Evolutionary conservation across 2,329 filamentous ascomycete genomes (phyloP), one percentile per base, ranked within the genome.

Genomic region (Aspergillus quadrilineatus): DNA sequence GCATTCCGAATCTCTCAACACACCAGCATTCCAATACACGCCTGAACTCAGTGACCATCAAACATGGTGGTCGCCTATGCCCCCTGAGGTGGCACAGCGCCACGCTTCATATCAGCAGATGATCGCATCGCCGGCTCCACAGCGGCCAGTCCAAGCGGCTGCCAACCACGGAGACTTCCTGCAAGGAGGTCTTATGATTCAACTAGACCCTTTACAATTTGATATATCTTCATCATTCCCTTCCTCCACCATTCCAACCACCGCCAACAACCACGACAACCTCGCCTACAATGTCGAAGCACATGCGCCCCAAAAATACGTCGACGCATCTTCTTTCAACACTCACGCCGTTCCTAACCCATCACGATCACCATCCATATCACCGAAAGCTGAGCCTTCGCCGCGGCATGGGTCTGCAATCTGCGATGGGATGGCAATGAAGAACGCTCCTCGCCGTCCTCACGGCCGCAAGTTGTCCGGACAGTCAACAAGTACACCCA

Each of bases 381-480:
- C 74, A 14, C 75, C 75, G 4, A 68, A 63, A 36, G 55, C 69
- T 17, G 67, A 61, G 29, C 65, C 61, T 28, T 69, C 72, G 15
- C 68, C 73, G n/a, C 69, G 67, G 41, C 60, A 65, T 50, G 57
- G 59, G 54, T 60, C 44, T 53, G 61, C 42, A 58, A 63, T 57
- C 63, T 64, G 49, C 56, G 70, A 65, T 64, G 67, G 56, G 17
- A 61, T 56, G 50, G 64, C 56, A 43, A 66, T 65, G 46, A 71
- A 69, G 55, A 64, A 64, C 17, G 63, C 66, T 22, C 70, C 70
- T 17, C 73, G 75, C 52, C 73, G 74, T 30, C 70, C 63, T 15
- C 73, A 76, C 37, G 68, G 69, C 52, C 72, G 75, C 55, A 78
- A 78, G 60, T 59, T 74, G 32, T 76, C 75, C 2, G 69, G 70